Conservation (phyloP, 768 basidiomycete species). For the Terana coerulea region DNA sequence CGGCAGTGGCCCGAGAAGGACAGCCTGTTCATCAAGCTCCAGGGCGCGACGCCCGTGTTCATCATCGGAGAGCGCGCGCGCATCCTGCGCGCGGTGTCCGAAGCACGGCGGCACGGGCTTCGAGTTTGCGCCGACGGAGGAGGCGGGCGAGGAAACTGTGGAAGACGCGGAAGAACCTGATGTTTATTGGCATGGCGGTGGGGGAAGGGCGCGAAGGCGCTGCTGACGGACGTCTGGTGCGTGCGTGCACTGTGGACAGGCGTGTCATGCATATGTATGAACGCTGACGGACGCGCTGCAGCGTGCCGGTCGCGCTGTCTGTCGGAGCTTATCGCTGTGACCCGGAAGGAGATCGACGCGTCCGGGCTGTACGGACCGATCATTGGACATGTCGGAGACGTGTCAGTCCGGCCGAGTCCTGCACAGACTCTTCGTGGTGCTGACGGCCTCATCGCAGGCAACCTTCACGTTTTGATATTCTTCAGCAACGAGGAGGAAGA, state of each 20-base stretch:
- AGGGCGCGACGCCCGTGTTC: conserved; percentile 58
- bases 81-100: conserved; percentile 53
- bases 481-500: conserved; percentile 36
- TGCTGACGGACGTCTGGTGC: conserved; percentile 78
- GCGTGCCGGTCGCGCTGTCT: conserved; percentile 39
- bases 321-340: conserved; percentile 62
- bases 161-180: conserved; percentile 67
- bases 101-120: conserved; percentile 68
- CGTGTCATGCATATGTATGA: neutral
- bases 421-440: no score
- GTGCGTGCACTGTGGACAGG: no score
- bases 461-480: conserved; percentile 38
- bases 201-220: conserved; percentile 53
- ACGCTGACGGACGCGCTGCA: neutral
- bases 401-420: conserved; percentile 25
- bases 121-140: conserved; percentile 54
- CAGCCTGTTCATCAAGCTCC: conserved; percentile 85
- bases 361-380: conserved; percentile 58
- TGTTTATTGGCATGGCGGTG: conserved; percentile 52
- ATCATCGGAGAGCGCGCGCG: conserved; percentile 60
- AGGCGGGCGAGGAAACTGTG: conserved; percentile 74
- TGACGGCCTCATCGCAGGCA: conserved; percentile 28
- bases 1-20: conserved; percentile 61
- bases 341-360: conserved; percentile 61
- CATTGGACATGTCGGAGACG: conserved; percentile 78